Evolutionary conservation across 257 asterid species (phyloP).

Genomic region (Salvia hispanica): DNA sequence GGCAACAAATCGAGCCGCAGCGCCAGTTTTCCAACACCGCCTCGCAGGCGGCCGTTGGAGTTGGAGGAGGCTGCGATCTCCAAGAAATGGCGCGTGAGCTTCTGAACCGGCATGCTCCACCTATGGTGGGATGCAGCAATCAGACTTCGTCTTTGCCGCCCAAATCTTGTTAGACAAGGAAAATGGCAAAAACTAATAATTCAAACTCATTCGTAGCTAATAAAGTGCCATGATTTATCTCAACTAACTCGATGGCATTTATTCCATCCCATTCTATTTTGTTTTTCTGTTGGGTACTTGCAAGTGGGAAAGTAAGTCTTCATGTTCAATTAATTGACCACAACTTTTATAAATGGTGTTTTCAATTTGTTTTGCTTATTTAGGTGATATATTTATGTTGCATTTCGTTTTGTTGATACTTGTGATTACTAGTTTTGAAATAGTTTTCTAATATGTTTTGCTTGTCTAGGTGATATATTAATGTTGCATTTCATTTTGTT

Average conservation of each 20-base stretch:
- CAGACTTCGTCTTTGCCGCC: constrained; percentile 37
- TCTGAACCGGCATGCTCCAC: constrained; percentile 57
- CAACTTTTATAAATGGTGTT: constrained; percentile 1
- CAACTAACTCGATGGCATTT: constrained; percentile 21
- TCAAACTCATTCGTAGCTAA: constrained; percentile 4
- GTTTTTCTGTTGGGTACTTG: background rate
- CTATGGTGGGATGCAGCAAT: constrained; percentile 52
- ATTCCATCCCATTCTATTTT: too few relatives aligned
- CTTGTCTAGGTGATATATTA: too few relatives aligned
- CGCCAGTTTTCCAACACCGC: constrained; percentile 35
- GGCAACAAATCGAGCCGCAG: constrained; percentile 48
- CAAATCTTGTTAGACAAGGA: constrained; percentile 35
- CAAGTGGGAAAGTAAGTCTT: constrained; percentile 5
- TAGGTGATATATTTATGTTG: too few relatives aligned
- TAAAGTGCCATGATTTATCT: constrained; percentile 20
- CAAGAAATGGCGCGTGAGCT: constrained; percentile 85
- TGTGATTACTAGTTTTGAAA: too few relatives aligned
- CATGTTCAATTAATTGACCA: constrained; percentile 21
- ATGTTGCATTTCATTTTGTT: too few relatives aligned
- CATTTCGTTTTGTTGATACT: too few relatives aligned
- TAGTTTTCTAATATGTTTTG: too few relatives aligned
- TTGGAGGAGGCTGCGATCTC: constrained; percentile 69
- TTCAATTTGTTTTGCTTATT: too few relatives aligned
- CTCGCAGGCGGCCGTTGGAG: constrained; percentile 7
- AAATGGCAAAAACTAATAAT: background rate